Evolutionary conservation across 1,284 basidiomycete species (phyloP).

Genomic region (Stereum hirsutum): DNA sequence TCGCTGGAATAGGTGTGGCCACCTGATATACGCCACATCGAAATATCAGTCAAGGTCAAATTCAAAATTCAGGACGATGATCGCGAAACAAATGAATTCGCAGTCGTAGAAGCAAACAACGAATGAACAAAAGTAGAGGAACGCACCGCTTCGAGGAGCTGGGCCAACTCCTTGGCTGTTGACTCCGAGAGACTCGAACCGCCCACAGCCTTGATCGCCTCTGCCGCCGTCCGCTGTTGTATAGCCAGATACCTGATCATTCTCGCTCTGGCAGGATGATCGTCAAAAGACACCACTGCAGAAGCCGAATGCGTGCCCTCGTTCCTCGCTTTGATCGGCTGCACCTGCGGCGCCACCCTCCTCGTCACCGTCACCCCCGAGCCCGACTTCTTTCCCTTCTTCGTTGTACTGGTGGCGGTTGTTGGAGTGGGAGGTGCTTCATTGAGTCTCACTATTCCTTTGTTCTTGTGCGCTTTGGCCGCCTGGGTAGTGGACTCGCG

Average conservation of each 20-base stretch:
- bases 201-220: slow-evolving; percentile 13
- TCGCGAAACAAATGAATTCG: too few species aligned
- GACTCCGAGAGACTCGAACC: slow-evolving; percentile 10
- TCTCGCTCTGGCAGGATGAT: slow-evolving; percentile 27
- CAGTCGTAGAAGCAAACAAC: too few species aligned
- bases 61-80: too few species aligned
- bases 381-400: slow-evolving; percentile 2
- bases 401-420: slow-evolving; percentile 5
- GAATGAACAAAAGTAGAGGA: background rate
- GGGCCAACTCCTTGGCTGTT: slow-evolving; percentile 11
- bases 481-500: slow-evolving; percentile 48
- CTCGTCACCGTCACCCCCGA: slow-evolving; percentile 17
- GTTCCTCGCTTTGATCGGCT: slow-evolving; percentile 11
- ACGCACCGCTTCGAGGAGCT: slow-evolving; percentile 40
- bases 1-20: slow-evolving; percentile 32
- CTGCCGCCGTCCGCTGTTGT: slow-evolving; percentile 2
- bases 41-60: slow-evolving; percentile 3
- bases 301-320: slow-evolving; percentile 10
- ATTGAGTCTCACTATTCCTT: slow-evolving; percentile 42
- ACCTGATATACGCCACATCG: slow-evolving; percentile 25
- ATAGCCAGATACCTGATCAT: slow-evolving; percentile 47
- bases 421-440: slow-evolving; percentile 21
- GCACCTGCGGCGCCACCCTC: slow-evolving; percentile 17
- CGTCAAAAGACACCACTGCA: slow-evolving; percentile 1
- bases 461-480: slow-evolving; percentile 42